Conservation (phyloP, 2,329 filamentous ascomycete genomes). For the Sclerotinia nivalis region DNA sequence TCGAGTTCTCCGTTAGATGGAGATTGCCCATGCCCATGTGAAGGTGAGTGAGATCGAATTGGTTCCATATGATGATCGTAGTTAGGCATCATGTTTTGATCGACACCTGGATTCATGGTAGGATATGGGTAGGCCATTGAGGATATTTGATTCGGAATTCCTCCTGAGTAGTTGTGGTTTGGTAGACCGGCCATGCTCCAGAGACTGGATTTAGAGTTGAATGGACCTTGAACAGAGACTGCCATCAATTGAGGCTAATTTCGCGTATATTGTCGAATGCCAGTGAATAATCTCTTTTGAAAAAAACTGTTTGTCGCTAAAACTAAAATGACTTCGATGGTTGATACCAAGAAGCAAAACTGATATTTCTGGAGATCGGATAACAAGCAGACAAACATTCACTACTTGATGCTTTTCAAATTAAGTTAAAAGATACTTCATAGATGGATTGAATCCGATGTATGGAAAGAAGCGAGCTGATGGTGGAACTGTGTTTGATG, state of each 20-base stretch:
- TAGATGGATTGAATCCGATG: constrained; percentile 12
- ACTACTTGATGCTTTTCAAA: constrained; percentile 20
- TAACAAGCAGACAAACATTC: constrained; percentile 16
- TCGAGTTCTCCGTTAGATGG: constrained; percentile 31
- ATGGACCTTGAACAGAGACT: constrained; percentile 39
- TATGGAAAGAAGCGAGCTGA: constrained; percentile 22
- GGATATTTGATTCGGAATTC: constrained; percentile 31
- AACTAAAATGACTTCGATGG: background rate
- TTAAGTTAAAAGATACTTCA: background rate
- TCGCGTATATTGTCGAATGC: constrained; percentile 17
- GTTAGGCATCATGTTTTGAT: constrained; percentile 37
- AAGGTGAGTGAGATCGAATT: constrained; percentile 30
- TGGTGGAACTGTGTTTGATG: constrained; percentile 4
- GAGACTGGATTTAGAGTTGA: constrained; percentile 38
- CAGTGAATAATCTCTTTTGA: constrained; percentile 26
- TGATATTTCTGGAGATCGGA: background rate
- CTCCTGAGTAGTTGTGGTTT: constrained; percentile 33
- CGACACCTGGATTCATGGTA: constrained; percentile 33
- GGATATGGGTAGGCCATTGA: constrained; percentile 40
- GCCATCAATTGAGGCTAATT: constrained; percentile 40
- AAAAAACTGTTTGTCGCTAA: background rate
- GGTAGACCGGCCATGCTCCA: constrained; percentile 39
- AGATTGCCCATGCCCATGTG: constrained; percentile 30
- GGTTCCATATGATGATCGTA: constrained; percentile 36
- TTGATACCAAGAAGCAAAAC: background rate